Evolutionary conservation across 345 rosid genomes (phyloP).

Genomic region (sweet orange (Citrus sinensis)): DNA sequence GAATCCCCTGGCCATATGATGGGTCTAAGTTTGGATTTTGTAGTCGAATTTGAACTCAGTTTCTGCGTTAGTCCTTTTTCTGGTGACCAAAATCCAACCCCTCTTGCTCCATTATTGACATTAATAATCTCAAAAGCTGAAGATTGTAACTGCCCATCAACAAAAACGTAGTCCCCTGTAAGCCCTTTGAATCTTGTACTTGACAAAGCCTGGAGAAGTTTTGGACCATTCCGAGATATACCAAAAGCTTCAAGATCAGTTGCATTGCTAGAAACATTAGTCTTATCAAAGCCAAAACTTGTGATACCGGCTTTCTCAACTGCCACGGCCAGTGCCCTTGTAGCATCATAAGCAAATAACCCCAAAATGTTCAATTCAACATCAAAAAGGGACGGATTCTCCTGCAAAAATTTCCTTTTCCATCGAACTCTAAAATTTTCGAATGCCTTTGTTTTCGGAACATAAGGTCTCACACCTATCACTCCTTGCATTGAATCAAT

Average conservation of each 20-base stretch:
- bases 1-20: slow-evolving; percentile 44
- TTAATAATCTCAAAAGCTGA: slow-evolving; percentile 41
- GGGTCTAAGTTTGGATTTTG: slow-evolving; percentile 16
- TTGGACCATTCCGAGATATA: slow-evolving; percentile 39
- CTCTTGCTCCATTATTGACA: slow-evolving; percentile 19
- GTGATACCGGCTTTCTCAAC: slow-evolving; percentile 34
- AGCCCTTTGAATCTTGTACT: slow-evolving; percentile 40
- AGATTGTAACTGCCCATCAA: slow-evolving; percentile 29
- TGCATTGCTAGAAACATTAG: slow-evolving; percentile 7
- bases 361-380: slow-evolving; percentile 32
- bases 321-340: slow-evolving; percentile 42
- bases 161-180: slow-evolving; percentile 30
- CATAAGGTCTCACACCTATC: slow-evolving; percentile 33
- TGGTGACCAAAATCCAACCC: slow-evolving; percentile 49
- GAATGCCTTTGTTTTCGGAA: slow-evolving; percentile 17
- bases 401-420: slow-evolving; percentile 24
- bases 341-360: slow-evolving; percentile 52
- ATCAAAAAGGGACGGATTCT: slow-evolving; percentile 14
- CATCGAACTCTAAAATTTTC: slow-evolving; percentile 26
- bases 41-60: slow-evolving; percentile 21
- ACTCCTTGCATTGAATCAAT: slow-evolving; percentile 43
- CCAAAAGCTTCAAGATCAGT: slow-evolving; percentile 40
- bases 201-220: slow-evolving; percentile 28
- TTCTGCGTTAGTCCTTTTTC: slow-evolving; percentile 28
- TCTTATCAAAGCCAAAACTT: slow-evolving; percentile 20